Conservation (phyloP, 371 early-diverging fungal species). For the Mucor irregularis region DNA sequence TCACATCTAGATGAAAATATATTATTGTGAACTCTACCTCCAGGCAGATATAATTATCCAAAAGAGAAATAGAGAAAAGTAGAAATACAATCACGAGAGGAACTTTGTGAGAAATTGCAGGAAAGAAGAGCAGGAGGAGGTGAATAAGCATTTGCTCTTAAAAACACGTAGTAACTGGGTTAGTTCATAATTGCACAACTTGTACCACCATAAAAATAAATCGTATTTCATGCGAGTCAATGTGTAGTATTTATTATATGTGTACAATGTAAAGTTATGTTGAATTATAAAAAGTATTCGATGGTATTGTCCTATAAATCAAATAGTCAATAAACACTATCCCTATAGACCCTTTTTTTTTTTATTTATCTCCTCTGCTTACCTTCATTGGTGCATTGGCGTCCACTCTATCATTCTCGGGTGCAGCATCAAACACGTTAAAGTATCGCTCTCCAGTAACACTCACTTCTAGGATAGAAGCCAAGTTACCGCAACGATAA, state of each 20-base stretch:
- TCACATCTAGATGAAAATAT: too few species aligned
- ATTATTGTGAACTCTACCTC: too few species aligned
- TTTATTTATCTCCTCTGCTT: not conserved
- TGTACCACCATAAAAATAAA: too few species aligned
- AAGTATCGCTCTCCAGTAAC: constrained; percentile 78
- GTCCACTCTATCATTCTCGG: constrained; percentile 66
- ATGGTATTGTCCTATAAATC: constrained; percentile 9
- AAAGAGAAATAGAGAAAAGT: too few species aligned
- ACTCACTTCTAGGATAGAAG: constrained; percentile 90
- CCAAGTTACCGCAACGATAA: constrained; percentile 95
- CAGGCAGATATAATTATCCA: too few species aligned
- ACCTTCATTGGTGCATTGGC: not conserved
- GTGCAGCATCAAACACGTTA: constrained; percentile 90
- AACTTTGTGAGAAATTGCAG: too few species aligned
- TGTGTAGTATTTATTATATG: too few species aligned
- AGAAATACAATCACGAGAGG: too few species aligned
- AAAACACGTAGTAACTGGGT: too few species aligned
- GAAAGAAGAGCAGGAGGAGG: not conserved
- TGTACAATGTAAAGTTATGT: not conserved
- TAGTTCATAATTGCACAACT: too few species aligned
- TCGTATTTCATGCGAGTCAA: too few species aligned
- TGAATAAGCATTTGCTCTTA: too few species aligned
- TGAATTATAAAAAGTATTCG: constrained; percentile 11
- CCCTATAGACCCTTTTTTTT: not conserved
- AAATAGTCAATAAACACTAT: not conserved